phyloP scores from a whole-genome alignment of 75 land plant genomes.

The Ceratopteris richardii region DNA sequence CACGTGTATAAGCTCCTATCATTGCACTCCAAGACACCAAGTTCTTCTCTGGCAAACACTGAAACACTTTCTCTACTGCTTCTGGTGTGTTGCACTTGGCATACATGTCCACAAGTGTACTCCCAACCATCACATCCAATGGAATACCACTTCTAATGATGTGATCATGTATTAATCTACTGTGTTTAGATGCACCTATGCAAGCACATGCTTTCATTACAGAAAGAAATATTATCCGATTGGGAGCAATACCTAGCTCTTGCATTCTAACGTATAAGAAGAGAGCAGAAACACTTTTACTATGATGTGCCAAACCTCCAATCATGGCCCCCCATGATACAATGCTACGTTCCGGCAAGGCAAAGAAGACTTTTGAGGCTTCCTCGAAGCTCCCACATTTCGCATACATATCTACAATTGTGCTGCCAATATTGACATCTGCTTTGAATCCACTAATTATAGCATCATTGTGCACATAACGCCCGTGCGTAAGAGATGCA shows the following conservation, averaged over 20 bases:
- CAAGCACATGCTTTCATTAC: slow-evolving; percentile 39
- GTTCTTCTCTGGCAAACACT: slow-evolving; percentile 40
- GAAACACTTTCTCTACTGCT: slow-evolving; percentile 41
- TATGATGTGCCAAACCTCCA: slow-evolving; percentile 7
- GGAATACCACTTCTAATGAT: slow-evolving; percentile 38
- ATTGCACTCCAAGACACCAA: slow-evolving; percentile 56
- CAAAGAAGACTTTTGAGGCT: slow-evolving; percentile 8
- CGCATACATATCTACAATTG: slow-evolving; percentile 21
- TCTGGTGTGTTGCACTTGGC: slow-evolving; percentile 55
- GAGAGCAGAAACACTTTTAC: not conserved
- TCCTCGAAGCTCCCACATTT: slow-evolving; percentile 20
- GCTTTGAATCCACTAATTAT: not conserved
- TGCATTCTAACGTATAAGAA: not conserved
- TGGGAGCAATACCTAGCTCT: not conserved
- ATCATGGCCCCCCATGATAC: slow-evolving; percentile 14
- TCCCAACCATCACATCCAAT: slow-evolving; percentile 50
- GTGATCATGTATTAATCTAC: slow-evolving; percentile 59
- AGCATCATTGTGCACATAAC: not conserved
- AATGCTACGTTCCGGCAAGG: slow-evolving; percentile 3
- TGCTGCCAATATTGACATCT: slow-evolving; percentile 7
- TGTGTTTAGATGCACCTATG: slow-evolving; percentile 45
- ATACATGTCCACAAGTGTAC: slow-evolving; percentile 62
- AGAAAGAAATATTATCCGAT: not conserved
- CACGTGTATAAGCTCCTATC: slow-evolving; percentile 45
- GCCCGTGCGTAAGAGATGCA: slow-evolving; percentile 1